phyloP scores from a whole-genome alignment of 371 early-diverging fungal genomes.

The Mucor lusitanicus region DNA sequence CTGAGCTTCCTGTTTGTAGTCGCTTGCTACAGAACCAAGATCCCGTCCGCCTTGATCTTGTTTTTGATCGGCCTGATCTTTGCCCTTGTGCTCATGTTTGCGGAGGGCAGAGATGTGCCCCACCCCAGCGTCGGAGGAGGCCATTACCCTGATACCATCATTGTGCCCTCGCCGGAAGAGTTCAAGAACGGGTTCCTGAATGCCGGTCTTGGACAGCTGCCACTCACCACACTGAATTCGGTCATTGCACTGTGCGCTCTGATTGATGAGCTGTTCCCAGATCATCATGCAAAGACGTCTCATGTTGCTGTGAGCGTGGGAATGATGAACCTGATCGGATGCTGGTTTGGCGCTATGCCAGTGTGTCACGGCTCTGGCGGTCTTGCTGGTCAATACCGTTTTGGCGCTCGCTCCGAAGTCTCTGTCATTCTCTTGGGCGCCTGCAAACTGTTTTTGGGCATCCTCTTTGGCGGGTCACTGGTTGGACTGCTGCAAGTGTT shows the following conservation, averaged over 20 bases:
- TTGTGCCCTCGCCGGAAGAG: constrained; percentile 66
- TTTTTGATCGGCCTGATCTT: constrained; percentile 75
- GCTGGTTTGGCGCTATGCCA: constrained; percentile 88
- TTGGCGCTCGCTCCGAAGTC: constrained; percentile 87
- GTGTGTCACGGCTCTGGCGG: constrained; percentile 89
- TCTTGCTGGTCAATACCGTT: constrained; percentile 90
- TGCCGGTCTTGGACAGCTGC: constrained; percentile 89
- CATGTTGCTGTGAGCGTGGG: constrained; percentile 76
- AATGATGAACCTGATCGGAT: constrained; percentile 82
- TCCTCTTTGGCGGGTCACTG: constrained; percentile 82
- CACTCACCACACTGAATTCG: constrained; percentile 85
- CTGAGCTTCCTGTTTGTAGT: constrained; percentile 71
- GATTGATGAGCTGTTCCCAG: constrained; percentile 83
- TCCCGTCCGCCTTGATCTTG: constrained; percentile 75
- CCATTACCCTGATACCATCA: constrained; percentile 58
- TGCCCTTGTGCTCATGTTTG: constrained; percentile 61
- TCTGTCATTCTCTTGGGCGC: constrained; percentile 78
- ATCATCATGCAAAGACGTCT: constrained; percentile 57
- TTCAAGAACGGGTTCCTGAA: constrained; percentile 73
- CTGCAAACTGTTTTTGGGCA: constrained; percentile 74
- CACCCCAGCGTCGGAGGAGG: constrained; percentile 54
- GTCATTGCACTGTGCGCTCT: constrained; percentile 80
- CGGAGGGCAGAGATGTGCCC: constrained; percentile 15
- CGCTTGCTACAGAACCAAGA: constrained; percentile 64
- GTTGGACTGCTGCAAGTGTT: constrained; percentile 67